Evolutionary conservation across 1,284 basidiomycete genomes (phyloP).

Genomic region (Heterobasidion parviporum): DNA sequence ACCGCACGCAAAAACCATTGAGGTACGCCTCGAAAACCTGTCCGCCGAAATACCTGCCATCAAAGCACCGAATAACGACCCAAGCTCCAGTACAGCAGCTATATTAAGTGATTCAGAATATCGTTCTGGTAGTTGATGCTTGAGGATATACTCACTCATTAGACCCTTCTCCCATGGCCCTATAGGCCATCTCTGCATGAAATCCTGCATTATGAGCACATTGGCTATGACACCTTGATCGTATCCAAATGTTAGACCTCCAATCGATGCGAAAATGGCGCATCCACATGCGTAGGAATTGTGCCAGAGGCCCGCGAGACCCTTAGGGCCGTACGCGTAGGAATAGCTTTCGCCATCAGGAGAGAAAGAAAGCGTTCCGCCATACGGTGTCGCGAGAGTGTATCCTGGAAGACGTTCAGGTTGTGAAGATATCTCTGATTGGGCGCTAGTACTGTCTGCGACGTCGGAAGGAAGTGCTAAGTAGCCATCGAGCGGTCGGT

Average conservation of each 20-base stretch:
- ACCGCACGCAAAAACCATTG: slow-evolving; percentile 65
- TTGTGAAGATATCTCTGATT: neutral
- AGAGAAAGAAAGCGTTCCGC: slow-evolving; percentile 22
- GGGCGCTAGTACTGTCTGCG: neutral
- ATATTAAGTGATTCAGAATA: neutral
- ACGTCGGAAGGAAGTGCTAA: neutral
- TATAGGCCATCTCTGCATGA: slow-evolving; percentile 55
- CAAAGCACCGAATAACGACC: slow-evolving; percentile 65
- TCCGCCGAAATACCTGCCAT: slow-evolving; percentile 61
- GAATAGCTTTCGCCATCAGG: slow-evolving; percentile 32
- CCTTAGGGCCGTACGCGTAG: slow-evolving; percentile 62
- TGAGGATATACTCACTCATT: slow-evolving; percentile 47
- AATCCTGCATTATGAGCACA: slow-evolving; percentile 76
- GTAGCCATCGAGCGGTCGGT: neutral
- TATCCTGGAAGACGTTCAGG: neutral
- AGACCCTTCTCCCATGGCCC: slow-evolving; percentile 64
- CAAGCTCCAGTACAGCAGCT: slow-evolving; percentile 75
- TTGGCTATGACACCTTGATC: slow-evolving; percentile 58
- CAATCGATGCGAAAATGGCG: slow-evolving; percentile 67
- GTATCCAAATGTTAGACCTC: slow-evolving; percentile 69
- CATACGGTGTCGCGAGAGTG: slow-evolving; percentile 4
- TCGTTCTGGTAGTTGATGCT: neutral
- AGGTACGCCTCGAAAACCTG: slow-evolving; percentile 52
- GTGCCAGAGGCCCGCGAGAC: slow-evolving; percentile 50
- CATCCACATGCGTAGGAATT: slow-evolving; percentile 58